Base-by-base conservation (phyloP, 768 basidiomycete species). In the Antrodiella citrinella region DNA sequence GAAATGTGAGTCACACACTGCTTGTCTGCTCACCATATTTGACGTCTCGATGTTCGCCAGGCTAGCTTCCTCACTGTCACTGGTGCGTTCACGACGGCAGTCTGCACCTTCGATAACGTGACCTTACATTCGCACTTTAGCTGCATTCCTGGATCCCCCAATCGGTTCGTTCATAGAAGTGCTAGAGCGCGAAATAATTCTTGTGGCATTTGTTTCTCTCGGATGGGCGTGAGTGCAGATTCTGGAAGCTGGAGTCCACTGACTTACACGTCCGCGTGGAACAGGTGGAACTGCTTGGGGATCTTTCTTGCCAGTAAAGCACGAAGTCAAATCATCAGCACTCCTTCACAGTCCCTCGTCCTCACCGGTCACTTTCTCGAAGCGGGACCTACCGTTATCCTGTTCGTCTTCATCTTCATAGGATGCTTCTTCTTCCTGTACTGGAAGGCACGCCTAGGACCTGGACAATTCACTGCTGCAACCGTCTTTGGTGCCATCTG, bases 221-320 rank as follows among this genome's bases (percentile, higher is more conserved):
- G 70, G 72, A 22, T 87, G 82, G 83, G 84, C 75, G 83, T 83
- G 54, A 61, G 80, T 74, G 7, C 30, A 7, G 7, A 35, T 35
- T 35, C 15, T 15, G 30, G 30, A 35, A 35, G 13, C 25, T 49
- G 39, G 3, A 15, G 0, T 26, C 9, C 3, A 4, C 22, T 39
- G 10, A 15, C 30, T 35, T 35, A 35, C 15, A 35, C 15, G 30
- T 7, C 7, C 30, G 15, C 15, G 30, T 35, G 30, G 30, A 7
- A 21, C 47, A 86, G 84, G 21, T 89, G 85, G 84, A 65, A 67
- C 10, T 82, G 79, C 58, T 67, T 89, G 3, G 86, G 76, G 3
- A 76, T 87, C 4, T 76, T 75, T 53, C 63, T 86, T 3, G 81
- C 86, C 2, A 67, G 76, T 57, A 59, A 85, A 3, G 71, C 81